A percentile compares a stretch with the other conserved stretches of the same genome.
These are phyloP conservation scores for Nakataea oryzae DNA, from an alignment of 2,329 filamentous ascomycete genomes.

Conservation along the genomic window DNA sequence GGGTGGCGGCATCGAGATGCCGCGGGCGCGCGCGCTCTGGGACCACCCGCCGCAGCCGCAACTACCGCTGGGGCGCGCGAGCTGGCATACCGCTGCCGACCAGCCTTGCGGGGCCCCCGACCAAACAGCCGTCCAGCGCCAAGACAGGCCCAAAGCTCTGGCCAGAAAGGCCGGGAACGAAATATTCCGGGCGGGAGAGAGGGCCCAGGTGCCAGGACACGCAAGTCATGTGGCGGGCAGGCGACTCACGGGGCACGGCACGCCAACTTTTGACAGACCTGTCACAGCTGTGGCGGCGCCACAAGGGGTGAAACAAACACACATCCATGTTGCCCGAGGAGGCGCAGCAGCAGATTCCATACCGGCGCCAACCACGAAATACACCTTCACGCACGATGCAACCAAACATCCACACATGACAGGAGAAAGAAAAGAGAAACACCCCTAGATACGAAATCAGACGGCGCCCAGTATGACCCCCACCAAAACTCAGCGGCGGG, in stretches of 20 bases:
- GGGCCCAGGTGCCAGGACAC: no score
- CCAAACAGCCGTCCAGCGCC: no score
- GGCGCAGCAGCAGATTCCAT: neutral
- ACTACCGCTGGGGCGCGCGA: neutral
- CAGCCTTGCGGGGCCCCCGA: neutral
- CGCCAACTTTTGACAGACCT: neutral
- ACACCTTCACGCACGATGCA: no score
- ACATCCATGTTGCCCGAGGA: neutral
- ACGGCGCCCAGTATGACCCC: neutral
- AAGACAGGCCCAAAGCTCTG: neutral
- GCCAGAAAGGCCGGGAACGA: neutral
- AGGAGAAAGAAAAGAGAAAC: neutral
- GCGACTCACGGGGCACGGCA: neutral
- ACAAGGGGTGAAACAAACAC: neutral
- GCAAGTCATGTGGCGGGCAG: neutral
- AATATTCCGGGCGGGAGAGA: neutral
- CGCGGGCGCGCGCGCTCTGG: no score
- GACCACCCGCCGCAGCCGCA: neutral
- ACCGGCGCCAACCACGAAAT: no score
- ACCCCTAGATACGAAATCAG: neutral
- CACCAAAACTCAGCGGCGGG: neutral
- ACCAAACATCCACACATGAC: no score
- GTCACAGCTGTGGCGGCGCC: neutral
- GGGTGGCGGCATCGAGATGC: no score
- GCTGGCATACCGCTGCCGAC: no score